These are phyloP conservation scores for Kazachstania taianensis DNA, from an alignment of 805 yeast genomes.

Conservation along the genomic window DNA sequence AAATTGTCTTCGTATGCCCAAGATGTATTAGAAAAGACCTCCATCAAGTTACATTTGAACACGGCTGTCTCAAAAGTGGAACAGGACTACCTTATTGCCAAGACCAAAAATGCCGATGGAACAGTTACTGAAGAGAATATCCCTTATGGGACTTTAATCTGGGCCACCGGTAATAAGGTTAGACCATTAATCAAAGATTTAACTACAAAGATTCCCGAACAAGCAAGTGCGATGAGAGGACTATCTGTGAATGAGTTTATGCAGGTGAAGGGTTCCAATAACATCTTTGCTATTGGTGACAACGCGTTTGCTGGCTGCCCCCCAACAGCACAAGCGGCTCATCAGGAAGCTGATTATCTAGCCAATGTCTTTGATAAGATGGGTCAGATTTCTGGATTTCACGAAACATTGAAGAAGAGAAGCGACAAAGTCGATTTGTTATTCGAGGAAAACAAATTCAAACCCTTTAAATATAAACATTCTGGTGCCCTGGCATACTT, in stretches of 20 bases:
- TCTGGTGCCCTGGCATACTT: slow-evolving; percentile 90
- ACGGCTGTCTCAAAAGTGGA: slow-evolving; percentile 87
- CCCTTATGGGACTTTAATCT: slow-evolving; percentile 87
- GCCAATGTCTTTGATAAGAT: slow-evolving; percentile 59
- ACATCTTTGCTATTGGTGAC: slow-evolving; percentile 86
- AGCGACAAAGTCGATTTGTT: slow-evolving; percentile 33
- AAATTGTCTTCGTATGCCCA: slow-evolving; percentile 37
- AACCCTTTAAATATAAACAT: slow-evolving; percentile 72
- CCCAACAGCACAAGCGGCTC: slow-evolving; percentile 96
- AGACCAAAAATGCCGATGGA: slow-evolving; percentile 65
- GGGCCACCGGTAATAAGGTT: slow-evolving; percentile 96
- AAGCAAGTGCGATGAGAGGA: slow-evolving; percentile 78
- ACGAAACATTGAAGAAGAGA: slow-evolving; percentile 30
- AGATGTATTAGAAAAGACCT: slow-evolving; percentile 34
- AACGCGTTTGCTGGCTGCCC: slow-evolving; percentile 83
- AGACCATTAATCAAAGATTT: slow-evolving; percentile 63
- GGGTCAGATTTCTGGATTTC: slow-evolving; percentile 32
- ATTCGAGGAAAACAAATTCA: slow-evolving; percentile 38
- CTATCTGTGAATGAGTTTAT: slow-evolving; percentile 69
- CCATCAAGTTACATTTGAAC: slow-evolving; percentile 68
- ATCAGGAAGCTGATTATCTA: slow-evolving; percentile 81
- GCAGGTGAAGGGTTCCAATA: slow-evolving; percentile 71
- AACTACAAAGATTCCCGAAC: slow-evolving; percentile 63
- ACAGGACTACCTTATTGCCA: slow-evolving; percentile 58
- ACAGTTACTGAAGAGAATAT: slow-evolving; percentile 43